These are phyloP conservation scores for Botrytis galanthina DNA, from an alignment of 2,329 filamentous ascomycete species.

Conservation along the genomic window DNA sequence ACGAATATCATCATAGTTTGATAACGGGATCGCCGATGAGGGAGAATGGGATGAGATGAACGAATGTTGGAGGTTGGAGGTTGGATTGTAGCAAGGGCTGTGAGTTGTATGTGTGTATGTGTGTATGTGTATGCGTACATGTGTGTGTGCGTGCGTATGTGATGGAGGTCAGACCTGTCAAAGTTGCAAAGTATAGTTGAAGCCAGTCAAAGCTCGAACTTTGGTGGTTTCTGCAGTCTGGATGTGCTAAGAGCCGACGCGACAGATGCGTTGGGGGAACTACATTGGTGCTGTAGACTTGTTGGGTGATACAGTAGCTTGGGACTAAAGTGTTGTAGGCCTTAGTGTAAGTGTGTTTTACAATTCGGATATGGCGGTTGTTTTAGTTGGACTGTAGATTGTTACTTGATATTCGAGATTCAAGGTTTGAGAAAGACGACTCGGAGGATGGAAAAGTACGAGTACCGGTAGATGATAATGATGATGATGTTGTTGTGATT, in stretches of 20 bases:
- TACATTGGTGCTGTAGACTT: neutral
- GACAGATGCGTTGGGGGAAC: neutral
- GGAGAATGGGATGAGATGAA: neutral
- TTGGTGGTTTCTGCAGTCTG: neutral
- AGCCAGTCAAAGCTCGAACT: neutral
- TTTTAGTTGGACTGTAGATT: neutral
- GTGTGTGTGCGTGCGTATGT: neutral
- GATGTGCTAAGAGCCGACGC: neutral
- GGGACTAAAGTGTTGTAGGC: neutral
- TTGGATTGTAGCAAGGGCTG: too few species aligned
- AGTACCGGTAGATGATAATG: neutral
- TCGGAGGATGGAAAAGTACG: neutral
- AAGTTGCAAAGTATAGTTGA: neutral
- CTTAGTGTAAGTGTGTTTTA: neutral
- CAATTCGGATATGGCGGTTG: neutral
- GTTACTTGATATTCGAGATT: neutral
- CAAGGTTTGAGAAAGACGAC: neutral
- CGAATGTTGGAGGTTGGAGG: neutral
- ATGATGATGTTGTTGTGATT: neutral
- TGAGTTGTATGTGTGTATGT: neutral
- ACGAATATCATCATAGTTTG: neutral
- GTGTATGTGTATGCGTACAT: neutral
- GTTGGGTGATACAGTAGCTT: neutral
- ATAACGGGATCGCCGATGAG: neutral
- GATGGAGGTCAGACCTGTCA: conserved; percentile 6